A percentile compares a stretch with the other conserved stretches of the same genome.
These are phyloP conservation scores for Fusarium sp. DNA, from an alignment of 2,329 filamentous ascomycete genomes.

Conservation along the genomic window DNA sequence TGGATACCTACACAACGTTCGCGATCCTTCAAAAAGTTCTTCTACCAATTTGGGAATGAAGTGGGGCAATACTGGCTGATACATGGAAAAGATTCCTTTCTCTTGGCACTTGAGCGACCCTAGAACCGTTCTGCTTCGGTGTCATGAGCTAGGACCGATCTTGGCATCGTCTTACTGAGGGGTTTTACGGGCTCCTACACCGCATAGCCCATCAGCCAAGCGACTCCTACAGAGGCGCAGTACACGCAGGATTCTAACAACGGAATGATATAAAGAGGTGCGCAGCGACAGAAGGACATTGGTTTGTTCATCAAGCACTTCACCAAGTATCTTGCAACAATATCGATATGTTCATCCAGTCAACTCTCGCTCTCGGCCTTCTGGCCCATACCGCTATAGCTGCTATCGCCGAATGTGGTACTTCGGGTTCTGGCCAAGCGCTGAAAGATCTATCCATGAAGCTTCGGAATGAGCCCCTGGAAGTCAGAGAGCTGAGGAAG, in stretches of 20 bases:
- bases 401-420: not conserved
- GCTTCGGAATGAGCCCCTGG: not conserved
- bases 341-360: conserved; percentile 1
- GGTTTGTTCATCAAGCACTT: not conserved
- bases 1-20: not conserved
- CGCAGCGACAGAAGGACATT: too few relatives aligned
- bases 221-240: not conserved
- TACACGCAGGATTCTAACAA: not conserved
- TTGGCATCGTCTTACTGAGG: not conserved
- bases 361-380: conserved; percentile 7
- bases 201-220: not conserved
- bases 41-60: not conserved
- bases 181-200: not conserved
- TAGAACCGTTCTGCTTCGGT: not conserved
- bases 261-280: not conserved
- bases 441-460: not conserved
- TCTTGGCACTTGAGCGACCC: not conserved
- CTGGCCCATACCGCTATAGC: not conserved
- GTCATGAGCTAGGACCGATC: not conserved
- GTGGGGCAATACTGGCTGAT: not conserved
- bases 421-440: not conserved
- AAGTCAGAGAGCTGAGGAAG: not conserved
- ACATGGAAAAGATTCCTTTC: not conserved
- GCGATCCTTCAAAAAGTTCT: not conserved
- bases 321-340: not conserved